These are phyloP conservation scores for Isoetes taiwanensis DNA, from an alignment of 75 land plant genomes.

Conservation along the genomic window DNA sequence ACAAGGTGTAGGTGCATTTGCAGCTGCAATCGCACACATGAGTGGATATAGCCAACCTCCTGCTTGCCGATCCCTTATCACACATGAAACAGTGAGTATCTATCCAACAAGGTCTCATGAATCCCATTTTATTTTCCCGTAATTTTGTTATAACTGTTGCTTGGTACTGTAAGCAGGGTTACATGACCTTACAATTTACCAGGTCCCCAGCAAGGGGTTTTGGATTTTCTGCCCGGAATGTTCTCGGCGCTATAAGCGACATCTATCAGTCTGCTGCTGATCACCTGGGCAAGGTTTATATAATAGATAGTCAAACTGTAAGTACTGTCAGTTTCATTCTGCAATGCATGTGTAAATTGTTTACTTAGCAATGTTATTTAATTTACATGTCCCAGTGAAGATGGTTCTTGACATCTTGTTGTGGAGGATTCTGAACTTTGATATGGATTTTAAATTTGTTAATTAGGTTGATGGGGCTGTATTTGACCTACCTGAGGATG, in stretches of 20 bases:
- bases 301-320: constrained; percentile 57
- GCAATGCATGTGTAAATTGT: not conserved
- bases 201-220: constrained; percentile 27
- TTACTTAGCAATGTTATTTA: not conserved
- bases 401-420: not conserved
- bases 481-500: constrained; percentile 86
- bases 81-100: constrained; percentile 55
- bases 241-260: constrained; percentile 61
- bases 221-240: constrained; percentile 62
- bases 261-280: constrained; percentile 74
- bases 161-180: constrained; percentile 39
- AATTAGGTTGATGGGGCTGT: constrained; percentile 57
- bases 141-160: not conserved
- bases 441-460: not conserved
- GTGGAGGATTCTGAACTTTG: not conserved
- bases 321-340: constrained; percentile 9
- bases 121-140: not conserved
- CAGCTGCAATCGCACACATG: constrained; percentile 87
- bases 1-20: constrained; percentile 53
- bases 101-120: not conserved
- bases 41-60: constrained; percentile 94
- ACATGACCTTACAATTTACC: constrained; percentile 68
- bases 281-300: constrained; percentile 62
- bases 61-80: constrained; percentile 70
- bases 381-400: not conserved